Base-by-base conservation (phyloP, 805 yeast genomes). In the Crinitomyces ghanaensis region DNA sequence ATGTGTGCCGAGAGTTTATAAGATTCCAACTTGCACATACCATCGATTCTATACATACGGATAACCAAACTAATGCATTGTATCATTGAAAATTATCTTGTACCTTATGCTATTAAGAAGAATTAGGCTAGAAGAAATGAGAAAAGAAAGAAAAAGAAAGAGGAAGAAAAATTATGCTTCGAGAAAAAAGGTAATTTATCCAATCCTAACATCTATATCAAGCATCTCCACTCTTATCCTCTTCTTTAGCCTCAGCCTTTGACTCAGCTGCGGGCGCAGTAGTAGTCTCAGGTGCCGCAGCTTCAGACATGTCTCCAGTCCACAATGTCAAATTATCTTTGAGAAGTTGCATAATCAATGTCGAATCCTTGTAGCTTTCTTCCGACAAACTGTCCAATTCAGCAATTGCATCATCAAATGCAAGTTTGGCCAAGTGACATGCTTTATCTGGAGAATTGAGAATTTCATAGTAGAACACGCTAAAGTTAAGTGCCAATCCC, bases 381-480 rank as follows among this genome's bases (percentile, higher is more conserved):
- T 88, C 98, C 29, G 94, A 82, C 58, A 88, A 72, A 48, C 96
- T 83, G 66, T 88, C 98, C 60, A 88, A 75, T 68, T 91, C 97
- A 45, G 98, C 95, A 59, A 88, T 93, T 45, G 98, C 98, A 58
- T 88, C 97, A 63, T 88, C 98, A 51, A 91, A 88, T 25, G 98
- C 97, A 68, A 88, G 95, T 66, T 88, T 91, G 54, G 98, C 98
- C 62, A 88, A 75, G 62, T 86, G 94, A 64, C 98, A 88, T 50
- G 98, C 98, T 64, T 93, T 83, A 62, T 88, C 96, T 53, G 98
- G 97, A 39, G 95, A 82, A 66, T 88, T 86, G 65, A 86, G 80
- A 57, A 91, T 93, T 70, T 88, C 98, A 60, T 88, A 88, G 74
- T 88, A 91, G 68, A 88, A 88, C 41, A 88, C 98, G 36, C 95